phyloP scores from a whole-genome alignment of 495 filamentous ascomycete species.

The Thozetella sp. region DNA sequence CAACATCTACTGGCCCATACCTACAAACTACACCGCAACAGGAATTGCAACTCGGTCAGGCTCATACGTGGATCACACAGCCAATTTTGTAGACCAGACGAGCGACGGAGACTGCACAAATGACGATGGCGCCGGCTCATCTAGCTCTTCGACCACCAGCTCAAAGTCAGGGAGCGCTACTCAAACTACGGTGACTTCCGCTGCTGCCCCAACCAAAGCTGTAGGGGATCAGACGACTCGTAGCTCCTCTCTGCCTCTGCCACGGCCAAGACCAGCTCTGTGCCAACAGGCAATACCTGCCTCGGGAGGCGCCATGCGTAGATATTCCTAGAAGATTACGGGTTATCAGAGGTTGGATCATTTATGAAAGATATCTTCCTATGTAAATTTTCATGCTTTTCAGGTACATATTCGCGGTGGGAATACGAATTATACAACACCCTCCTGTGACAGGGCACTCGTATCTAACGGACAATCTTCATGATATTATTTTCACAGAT shows the following conservation, averaged over 20 bases:
- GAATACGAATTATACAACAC: too few relatives aligned
- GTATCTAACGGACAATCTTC: too few relatives aligned
- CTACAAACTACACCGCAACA: not conserved
- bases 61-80: not conserved
- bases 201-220: not conserved
- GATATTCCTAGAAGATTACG: too few relatives aligned
- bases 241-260: not conserved
- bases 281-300: not conserved
- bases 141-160: too few relatives aligned
- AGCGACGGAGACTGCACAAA: not conserved
- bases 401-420: too few relatives aligned
- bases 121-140: not conserved
- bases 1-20: conserved; percentile 48
- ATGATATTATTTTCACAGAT: too few relatives aligned
- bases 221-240: not conserved
- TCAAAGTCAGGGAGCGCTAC: not conserved
- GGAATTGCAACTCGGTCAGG: not conserved
- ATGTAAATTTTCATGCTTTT: too few relatives aligned
- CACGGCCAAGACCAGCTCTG: not conserved
- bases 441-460: too few relatives aligned
- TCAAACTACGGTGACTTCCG: not conserved
- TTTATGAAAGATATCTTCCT: too few relatives aligned
- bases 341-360: too few relatives aligned
- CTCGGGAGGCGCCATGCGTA: not conserved
- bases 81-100: not conserved